These are phyloP conservation scores for Dissophora ornata DNA, from an alignment of 192 early-diverging fungal genomes.

Conservation along the genomic window DNA sequence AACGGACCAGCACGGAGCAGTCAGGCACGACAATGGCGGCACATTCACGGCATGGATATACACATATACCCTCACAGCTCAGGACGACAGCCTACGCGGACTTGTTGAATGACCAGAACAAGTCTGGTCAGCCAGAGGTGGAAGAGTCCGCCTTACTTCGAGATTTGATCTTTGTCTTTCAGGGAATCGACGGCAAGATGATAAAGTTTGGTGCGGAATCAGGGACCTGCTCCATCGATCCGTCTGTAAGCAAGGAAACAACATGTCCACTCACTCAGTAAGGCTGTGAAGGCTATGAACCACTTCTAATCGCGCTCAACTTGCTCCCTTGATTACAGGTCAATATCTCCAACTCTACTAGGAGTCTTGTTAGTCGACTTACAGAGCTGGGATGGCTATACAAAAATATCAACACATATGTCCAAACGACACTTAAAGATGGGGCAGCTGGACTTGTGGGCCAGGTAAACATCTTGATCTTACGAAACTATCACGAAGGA, in stretches of 20 bases:
- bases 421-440: constrained; percentile 59
- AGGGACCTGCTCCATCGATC: constrained; percentile 66
- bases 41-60: constrained; percentile 21
- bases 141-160: constrained; percentile 75
- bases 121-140: constrained; percentile 32
- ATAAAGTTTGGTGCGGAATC: constrained; percentile 69
- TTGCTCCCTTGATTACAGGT: constrained; percentile 44
- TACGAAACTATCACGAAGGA: too few relatives aligned
- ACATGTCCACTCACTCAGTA: too few relatives aligned
- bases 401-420: constrained; percentile 69
- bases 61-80: constrained; percentile 9
- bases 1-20: constrained; percentile 22
- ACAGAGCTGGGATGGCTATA: constrained; percentile 86
- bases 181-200: constrained; percentile 92
- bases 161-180: constrained; percentile 92
- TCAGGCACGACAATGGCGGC: constrained; percentile 15
- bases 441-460: constrained; percentile 30
- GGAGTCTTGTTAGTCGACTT: constrained; percentile 72
- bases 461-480: constrained; percentile 16
- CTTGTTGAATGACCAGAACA: constrained; percentile 8
- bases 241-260: constrained; percentile 54
- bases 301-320: too few relatives aligned
- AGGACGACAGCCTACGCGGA: constrained; percentile 9
- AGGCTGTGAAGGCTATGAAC: too few relatives aligned
- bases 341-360: constrained; percentile 67